phyloP scores from a whole-genome alignment of 2,329 filamentous ascomycete species.

The Mycocentrospora acerina region DNA sequence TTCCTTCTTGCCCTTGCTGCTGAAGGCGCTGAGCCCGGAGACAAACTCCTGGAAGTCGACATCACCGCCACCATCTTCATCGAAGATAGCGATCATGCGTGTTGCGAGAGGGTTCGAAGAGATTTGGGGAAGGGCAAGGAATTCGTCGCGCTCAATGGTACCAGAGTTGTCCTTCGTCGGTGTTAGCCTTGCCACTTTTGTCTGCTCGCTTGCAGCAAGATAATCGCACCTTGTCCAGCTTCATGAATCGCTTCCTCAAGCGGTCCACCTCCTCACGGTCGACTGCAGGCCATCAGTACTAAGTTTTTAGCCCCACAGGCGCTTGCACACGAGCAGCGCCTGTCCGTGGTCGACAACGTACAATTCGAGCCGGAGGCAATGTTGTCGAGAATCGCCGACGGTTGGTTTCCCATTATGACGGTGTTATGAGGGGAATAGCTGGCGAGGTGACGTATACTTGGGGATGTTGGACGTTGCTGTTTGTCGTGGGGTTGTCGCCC shows the following conservation, averaged over 20 bases:
- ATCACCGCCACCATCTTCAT: constrained; percentile 95
- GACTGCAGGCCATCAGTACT: constrained; percentile 59
- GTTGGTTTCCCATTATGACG: constrained; percentile 55
- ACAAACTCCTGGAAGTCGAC: constrained; percentile 99
- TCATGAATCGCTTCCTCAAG: constrained; percentile 97
- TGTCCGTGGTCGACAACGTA: constrained; percentile 49
- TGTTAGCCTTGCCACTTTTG: constrained; percentile 4
- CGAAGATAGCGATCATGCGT: constrained; percentile 98
- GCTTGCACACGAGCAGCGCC: constrained; percentile 22
- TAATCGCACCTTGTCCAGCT: constrained; percentile 82
- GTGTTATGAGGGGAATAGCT: constrained; percentile 12
- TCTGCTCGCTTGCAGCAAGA: neutral
- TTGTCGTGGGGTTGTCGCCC: constrained; percentile 24
- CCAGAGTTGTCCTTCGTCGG: constrained; percentile 82
- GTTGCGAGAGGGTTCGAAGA: constrained; percentile 97
- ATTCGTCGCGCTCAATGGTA: constrained; percentile 97
- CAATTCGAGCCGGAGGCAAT: constrained; percentile 97
- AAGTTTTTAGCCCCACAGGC: constrained; percentile 30
- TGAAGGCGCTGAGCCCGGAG: constrained; percentile 90
- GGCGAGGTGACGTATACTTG: constrained; percentile 15
- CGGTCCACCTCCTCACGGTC: constrained; percentile 96
- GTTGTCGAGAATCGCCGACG: constrained; percentile 78
- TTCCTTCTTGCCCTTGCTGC: constrained; percentile 97
- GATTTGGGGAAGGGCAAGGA: constrained; percentile 94
- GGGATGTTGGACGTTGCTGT: constrained; percentile 12